Base-by-base conservation (phyloP, 352 stramenopile species). In the Globisporangium megalacanthum region DNA sequence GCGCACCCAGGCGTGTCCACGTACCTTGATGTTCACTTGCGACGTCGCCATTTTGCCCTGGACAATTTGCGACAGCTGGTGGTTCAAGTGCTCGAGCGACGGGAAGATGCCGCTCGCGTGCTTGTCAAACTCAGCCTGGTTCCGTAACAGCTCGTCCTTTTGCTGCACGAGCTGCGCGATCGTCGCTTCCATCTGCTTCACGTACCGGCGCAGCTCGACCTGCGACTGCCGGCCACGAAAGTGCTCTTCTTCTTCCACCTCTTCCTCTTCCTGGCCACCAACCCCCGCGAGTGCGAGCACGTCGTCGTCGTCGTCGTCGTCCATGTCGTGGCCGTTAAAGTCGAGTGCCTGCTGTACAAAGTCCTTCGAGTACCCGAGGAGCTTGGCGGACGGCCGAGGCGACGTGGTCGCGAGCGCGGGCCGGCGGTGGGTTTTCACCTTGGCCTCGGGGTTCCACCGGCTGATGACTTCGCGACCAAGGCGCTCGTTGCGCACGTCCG, bases 31-130 rank as follows among this genome's bases (percentile, higher is more conserved):
- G 58, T 77, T 79, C 5, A 58, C 60, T 57, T 79, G 73, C 10
- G 73, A 83, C 31, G 64, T 65, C 1, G 69, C 57, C 64, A 92
- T 65, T 25, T 87, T 82, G 33, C 78, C 78, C 52, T 92, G 79
- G 17, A 92, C 79, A 20, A 92, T 79, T 58, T 88, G 82, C 39
- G 79, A 88, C 6, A 92, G 62, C 54, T 89, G 77, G 56, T 90
- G 72, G 61, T 89, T 89, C 6, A 92, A 56, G n/a, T 83, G 77
- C 58, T 90, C 82, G 19, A 92, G 62, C 9, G 82, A 88, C 47
- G 82, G 82, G 57, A 92, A 92, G 59, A 92, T 89, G 11, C 82
- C 79, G 31, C 79, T 89, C n/a, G 82, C 82, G 52, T 92, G 82
- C 58, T 89, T 87, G 57, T 92, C 82, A 52, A 92, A 92, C 68